Percentiles rank a stretch among this genome's conserved stretches.
Conservation (phyloP, 2,329 filamentous ascomycete genomes). For the Alternaria novae-zelandiae region DNA sequence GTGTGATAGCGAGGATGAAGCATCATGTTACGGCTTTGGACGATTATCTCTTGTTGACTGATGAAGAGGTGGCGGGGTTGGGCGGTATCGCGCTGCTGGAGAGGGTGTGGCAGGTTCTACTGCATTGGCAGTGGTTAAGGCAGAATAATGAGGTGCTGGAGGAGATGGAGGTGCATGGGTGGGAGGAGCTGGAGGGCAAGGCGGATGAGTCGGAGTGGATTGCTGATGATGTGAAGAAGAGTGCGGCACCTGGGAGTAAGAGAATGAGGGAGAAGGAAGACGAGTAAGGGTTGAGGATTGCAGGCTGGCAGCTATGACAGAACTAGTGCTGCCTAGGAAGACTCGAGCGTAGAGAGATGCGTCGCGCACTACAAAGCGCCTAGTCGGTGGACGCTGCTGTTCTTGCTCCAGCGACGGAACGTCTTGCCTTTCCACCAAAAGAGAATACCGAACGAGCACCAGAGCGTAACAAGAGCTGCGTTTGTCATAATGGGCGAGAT, state of each 20-base stretch:
- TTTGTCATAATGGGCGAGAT: slow-evolving; percentile 67
- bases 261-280: background rate
- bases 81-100: slow-evolving; percentile 8
- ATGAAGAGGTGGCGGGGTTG: slow-evolving; percentile 28
- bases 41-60: slow-evolving; percentile 24
- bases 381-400: slow-evolving; percentile 60
- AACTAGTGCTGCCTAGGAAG: background rate
- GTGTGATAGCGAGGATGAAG: slow-evolving; percentile 33
- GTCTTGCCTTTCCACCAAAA: slow-evolving; percentile 67
- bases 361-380: background rate
- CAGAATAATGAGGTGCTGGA: slow-evolving; percentile 29
- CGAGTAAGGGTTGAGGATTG: background rate
- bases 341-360: background rate
- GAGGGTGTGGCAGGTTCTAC: slow-evolving; percentile 15
- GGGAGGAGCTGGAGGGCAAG: slow-evolving; percentile 30
- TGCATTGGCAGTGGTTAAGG: slow-evolving; percentile 41
- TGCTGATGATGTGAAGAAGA: slow-evolving; percentile 20
- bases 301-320: background rate
- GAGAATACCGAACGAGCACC: slow-evolving; percentile 60
- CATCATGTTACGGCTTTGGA: slow-evolving; percentile 40
- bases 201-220: slow-evolving; percentile 39
- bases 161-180: slow-evolving; percentile 32
- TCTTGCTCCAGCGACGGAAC: slow-evolving; percentile 62
- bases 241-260: background rate
- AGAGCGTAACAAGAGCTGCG: slow-evolving; percentile 60